Evolutionary conservation across 768 basidiomycete genomes (phyloP).

Genomic region (Mycena leptocephala): DNA sequence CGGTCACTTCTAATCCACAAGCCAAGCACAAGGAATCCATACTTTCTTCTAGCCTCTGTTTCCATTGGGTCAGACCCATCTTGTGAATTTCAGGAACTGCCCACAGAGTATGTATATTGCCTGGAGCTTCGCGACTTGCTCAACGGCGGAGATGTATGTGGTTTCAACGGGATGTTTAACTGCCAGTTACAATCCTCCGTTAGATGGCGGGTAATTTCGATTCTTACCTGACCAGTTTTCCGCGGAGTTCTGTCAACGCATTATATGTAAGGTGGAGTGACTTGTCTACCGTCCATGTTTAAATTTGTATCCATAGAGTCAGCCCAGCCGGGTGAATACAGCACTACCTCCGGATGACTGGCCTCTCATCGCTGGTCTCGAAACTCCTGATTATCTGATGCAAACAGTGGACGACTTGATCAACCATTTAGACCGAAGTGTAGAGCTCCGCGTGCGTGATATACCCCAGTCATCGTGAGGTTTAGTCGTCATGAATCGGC

Average conservation of each 20-base stretch:
- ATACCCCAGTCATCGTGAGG: conserved; percentile 70
- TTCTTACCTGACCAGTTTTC: conserved; percentile 16
- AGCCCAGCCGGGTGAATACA: conserved; percentile 62
- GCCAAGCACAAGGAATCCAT: conserved; percentile 64
- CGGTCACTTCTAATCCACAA: conserved; percentile 86
- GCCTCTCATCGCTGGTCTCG: conserved; percentile 52
- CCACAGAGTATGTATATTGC: conserved; percentile 70
- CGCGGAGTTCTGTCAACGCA: conserved; percentile 10
- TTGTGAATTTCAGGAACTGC: conserved; percentile 75
- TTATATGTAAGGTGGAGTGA: conserved; percentile 18
- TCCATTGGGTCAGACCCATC: conserved; percentile 64
- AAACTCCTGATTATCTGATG: conserved; percentile 61
- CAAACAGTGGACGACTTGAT: conserved; percentile 68
- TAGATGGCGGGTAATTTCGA: conserved; percentile 36
- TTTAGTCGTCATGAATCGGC: not conserved
- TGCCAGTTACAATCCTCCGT: not conserved
- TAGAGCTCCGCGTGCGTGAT: conserved; percentile 76
- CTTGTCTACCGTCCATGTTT: not conserved
- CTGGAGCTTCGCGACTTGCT: conserved; percentile 60
- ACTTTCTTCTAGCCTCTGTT: conserved; percentile 78
- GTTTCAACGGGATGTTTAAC: not conserved
- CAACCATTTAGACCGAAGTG: conserved; percentile 73
- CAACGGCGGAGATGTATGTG: conserved; percentile 32
- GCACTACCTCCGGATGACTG: conserved; percentile 62
- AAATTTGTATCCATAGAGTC: conserved; percentile 54